Evolutionary conservation across 306 rosid species (phyloP), one percentile per base, ranked within the genome.

Genomic region (Medicago ruthenica): DNA sequence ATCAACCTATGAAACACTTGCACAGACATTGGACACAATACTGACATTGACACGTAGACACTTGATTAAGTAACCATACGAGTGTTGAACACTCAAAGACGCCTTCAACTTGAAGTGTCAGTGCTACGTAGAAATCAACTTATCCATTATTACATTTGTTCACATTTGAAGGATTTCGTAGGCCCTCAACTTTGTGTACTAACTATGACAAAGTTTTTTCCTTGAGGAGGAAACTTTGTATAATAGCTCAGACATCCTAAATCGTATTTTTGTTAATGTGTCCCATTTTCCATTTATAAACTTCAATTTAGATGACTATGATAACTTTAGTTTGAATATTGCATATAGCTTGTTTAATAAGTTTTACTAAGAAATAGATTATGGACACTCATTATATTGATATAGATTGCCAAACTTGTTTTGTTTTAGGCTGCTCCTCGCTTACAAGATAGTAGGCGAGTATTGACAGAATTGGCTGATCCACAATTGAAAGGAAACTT

Each of bases 341-440:
- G 73, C 73, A 39, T 68, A 22, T 60, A 22, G 57, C 61, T 7
- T 69, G 17, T 61, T 79, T 51, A 54, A 45, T 22, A 57, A 67
- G 45, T 59, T 67, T 34, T 59, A 18, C 77, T 15, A 4, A 55
- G 62, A 39, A 21, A 45, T 22, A 4, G 34, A 50, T 80, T n/a
- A 20, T 27, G 48, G 36, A 67, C 21, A 22, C 9, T 51, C 18
- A 20, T 22, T 36, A 27, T 48, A 45, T 10, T 79, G 84, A 79
- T 34, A 40, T 40, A 9, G 54, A 13, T 20, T 60, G 27, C 20
- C 55, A 24, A 73, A 76, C 48, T 81, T 78, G 24, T 82, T 70
- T 36, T 83, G 45, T 84, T 74, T 58, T 79, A 95, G 98, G 98
- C 97, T 51, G 79, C 89, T 16, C 83, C 97, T 65, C 91, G 86